Percentiles rank a stretch among this genome's conserved stretches.
Evolutionary conservation across 768 basidiomycete species (phyloP).

Genomic region (Harrya chromipes): DNA sequence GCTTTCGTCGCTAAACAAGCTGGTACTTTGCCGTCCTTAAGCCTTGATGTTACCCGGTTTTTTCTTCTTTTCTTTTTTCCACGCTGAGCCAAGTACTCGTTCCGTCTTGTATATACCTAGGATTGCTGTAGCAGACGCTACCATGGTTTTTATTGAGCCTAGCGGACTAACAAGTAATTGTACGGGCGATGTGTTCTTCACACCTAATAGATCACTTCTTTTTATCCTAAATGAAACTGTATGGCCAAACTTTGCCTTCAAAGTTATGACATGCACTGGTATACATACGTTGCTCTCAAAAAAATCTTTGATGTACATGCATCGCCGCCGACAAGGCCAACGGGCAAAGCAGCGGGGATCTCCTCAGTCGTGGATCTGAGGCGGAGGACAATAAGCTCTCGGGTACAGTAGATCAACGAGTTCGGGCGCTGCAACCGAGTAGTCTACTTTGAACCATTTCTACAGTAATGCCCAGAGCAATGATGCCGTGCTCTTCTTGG

Average conservation of each 20-base stretch:
- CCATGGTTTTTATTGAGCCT: not conserved
- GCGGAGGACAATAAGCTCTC: conserved; percentile 7
- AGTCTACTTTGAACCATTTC: not conserved
- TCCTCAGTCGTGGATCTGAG: conserved; percentile 13
- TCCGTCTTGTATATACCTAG: conserved; percentile 22
- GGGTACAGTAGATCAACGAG: not conserved
- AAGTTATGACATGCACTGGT: conserved; percentile 3
- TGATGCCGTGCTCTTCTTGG: conserved; percentile 5
- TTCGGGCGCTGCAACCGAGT: not conserved
- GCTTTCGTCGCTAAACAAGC: conserved; percentile 21
- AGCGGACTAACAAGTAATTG: no score
- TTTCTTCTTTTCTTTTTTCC: not conserved
- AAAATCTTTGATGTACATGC: conserved; percentile 8
- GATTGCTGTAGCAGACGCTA: conserved; percentile 6
- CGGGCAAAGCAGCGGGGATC: conserved; percentile 19
- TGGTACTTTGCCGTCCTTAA: conserved; percentile 18
- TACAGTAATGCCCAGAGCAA: not conserved
- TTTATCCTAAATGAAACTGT: not conserved
- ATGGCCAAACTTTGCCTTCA: not conserved
- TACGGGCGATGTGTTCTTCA: not conserved
- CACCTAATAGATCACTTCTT: not conserved
- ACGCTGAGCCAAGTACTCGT: conserved; percentile 1
- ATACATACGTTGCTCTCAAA: not conserved
- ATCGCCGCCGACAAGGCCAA: conserved; percentile 4
- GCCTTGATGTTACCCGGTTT: conserved; percentile 14